phyloP scores from a whole-genome alignment of 805 yeast genomes.

The Lipomyces kockii region DNA sequence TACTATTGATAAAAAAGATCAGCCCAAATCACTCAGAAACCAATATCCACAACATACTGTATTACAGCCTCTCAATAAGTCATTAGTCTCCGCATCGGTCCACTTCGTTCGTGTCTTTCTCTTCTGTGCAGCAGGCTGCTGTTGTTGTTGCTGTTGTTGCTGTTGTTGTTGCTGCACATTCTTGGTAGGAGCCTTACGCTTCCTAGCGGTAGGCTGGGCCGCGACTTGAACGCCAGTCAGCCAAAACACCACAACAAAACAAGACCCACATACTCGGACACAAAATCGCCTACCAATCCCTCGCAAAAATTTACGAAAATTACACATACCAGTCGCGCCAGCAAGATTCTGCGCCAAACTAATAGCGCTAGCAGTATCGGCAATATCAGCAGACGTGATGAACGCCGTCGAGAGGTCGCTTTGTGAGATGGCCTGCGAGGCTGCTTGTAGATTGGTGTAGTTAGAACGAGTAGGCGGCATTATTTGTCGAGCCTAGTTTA shows the following conservation, averaged over 20 bases:
- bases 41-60: slow-evolving; percentile 28
- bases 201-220: neutral
- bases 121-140: slow-evolving; percentile 17
- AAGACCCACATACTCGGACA: neutral
- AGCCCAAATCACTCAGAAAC: neutral
- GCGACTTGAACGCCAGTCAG: neutral
- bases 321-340: slow-evolving; percentile 24
- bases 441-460: slow-evolving; percentile 4
- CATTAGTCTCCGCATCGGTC: slow-evolving; percentile 51
- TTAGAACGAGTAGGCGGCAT: slow-evolving; percentile 3
- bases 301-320: neutral
- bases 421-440: slow-evolving; percentile 13
- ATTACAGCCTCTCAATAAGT: slow-evolving; percentile 51
- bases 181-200: slow-evolving; percentile 8
- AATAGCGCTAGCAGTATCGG: slow-evolving; percentile 8
- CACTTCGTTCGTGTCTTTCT: slow-evolving; percentile 43
- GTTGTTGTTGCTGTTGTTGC: slow-evolving; percentile 12
- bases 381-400: slow-evolving; percentile 8
- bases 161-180: slow-evolving; percentile 9
- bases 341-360: slow-evolving; percentile 24
- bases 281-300: neutral
- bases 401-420: slow-evolving; percentile 18
- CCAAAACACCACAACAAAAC: neutral
- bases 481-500: neutral
- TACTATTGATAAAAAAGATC: slow-evolving; percentile 14